phyloP scores from a whole-genome alignment of 768 basidiomycete species.

The Tulasnella sp. region DNA sequence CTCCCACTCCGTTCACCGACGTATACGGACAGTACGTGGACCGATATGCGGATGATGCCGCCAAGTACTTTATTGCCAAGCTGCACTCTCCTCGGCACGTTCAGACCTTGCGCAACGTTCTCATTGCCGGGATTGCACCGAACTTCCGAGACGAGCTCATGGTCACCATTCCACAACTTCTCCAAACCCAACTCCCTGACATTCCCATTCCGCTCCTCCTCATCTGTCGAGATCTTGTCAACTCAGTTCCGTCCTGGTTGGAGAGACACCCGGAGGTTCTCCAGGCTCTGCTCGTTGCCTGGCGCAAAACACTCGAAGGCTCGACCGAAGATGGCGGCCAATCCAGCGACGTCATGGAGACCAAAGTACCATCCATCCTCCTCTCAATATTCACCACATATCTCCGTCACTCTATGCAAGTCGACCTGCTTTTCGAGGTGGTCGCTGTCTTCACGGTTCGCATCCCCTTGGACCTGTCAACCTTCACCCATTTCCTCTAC shows the following conservation, averaged over 20 bases:
- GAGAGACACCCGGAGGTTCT: constrained; percentile 57
- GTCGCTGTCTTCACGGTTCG: constrained; percentile 72
- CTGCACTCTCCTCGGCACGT: constrained; percentile 72
- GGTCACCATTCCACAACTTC: constrained; percentile 44
- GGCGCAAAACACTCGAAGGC: constrained; percentile 45
- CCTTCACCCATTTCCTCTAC: constrained; percentile 77
- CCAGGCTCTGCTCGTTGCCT: constrained; percentile 63
- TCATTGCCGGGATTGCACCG: constrained; percentile 72
- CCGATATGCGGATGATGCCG: constrained; percentile 77
- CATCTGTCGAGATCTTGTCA: constrained; percentile 67
- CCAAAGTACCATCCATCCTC: constrained; percentile 37
- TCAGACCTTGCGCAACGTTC: constrained; percentile 73
- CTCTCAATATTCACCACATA: constrained; percentile 65
- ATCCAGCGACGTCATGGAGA: constrained; percentile 16
- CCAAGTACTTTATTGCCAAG: constrained; percentile 74
- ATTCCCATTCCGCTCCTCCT: constrained; percentile 56
- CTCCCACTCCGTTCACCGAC: constrained; percentile 83
- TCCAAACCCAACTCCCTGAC: constrained; percentile 44
- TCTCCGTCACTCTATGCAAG: constrained; percentile 59
- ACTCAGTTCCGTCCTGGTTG: constrained; percentile 63
- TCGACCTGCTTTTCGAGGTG: constrained; percentile 85
- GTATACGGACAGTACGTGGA: constrained; percentile 87
- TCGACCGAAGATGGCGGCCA: not conserved
- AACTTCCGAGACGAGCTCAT: constrained; percentile 36
- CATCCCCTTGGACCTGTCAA: constrained; percentile 72